Conservation (phyloP, 2,329 filamentous ascomycete species). For the Rutstroemia sp. region DNA sequence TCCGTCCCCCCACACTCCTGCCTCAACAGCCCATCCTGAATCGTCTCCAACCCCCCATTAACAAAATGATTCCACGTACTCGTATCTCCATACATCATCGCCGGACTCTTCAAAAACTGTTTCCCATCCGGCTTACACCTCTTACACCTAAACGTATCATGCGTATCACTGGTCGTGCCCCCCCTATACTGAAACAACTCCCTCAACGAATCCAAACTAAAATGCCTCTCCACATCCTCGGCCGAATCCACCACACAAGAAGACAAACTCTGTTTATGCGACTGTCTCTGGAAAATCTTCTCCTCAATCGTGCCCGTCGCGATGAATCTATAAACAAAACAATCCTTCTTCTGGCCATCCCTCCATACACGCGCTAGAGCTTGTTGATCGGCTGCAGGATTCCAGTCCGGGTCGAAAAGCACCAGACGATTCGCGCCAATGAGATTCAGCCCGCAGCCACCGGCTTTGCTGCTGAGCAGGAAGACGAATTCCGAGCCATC, state of each 20-base stretch:
- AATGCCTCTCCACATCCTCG: conserved; percentile 95
- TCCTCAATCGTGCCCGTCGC: conserved; percentile 96
- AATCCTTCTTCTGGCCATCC: conserved; percentile 98
- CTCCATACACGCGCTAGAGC: conserved; percentile 96
- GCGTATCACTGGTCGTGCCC: conserved; percentile 83
- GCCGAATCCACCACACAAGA: conserved; percentile 94
- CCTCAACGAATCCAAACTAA: conserved; percentile 80
- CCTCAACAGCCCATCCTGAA: conserved; percentile 83
- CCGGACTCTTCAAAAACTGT: conserved; percentile 83
- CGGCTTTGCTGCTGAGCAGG: conserved; percentile 91
- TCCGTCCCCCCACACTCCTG: conserved; percentile 74
- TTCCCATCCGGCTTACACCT: conserved; percentile 81
- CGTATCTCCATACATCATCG: conserved; percentile 95
- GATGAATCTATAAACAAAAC: conserved; percentile 99
- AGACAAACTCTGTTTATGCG: conserved; percentile 93
- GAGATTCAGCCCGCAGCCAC: conserved; percentile 91
- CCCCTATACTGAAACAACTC: conserved; percentile 91
- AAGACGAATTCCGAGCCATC: conserved; percentile 88
- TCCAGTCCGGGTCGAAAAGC: conserved; percentile 96
- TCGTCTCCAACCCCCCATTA: conserved; percentile 69
- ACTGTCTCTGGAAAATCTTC: conserved; percentile 98
- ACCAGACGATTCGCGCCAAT: conserved; percentile 93
- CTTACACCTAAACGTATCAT: conserved; percentile 98
- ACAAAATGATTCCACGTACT: conserved; percentile 99
- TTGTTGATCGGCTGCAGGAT: conserved; percentile 94